Evolutionary conservation across 306 rosid species (phyloP).

Genomic region (Prinsepia uniflora): DNA sequence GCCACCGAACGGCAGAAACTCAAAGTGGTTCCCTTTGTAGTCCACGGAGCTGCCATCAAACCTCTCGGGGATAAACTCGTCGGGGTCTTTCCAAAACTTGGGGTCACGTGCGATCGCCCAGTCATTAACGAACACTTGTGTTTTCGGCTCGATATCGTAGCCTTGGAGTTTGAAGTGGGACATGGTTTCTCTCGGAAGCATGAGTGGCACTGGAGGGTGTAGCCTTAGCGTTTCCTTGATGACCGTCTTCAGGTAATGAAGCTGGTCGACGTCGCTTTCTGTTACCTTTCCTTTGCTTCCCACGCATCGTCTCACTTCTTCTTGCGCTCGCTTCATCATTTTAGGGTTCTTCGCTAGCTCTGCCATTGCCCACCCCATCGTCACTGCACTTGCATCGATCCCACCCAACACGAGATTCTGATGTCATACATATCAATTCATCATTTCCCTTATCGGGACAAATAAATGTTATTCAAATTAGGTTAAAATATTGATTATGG

Average conservation of each 20-base stretch:
- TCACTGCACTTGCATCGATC: neutral
- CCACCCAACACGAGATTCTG: slow-evolving; percentile 14
- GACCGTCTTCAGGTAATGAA: slow-evolving; percentile 35
- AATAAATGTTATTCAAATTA: too few relatives aligned
- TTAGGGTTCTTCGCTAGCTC: neutral
- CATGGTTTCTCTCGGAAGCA: slow-evolving; percentile 42
- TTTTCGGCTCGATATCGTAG: neutral
- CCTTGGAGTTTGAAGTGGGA: slow-evolving; percentile 25
- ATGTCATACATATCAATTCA: neutral
- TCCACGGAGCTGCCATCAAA: slow-evolving; percentile 29
- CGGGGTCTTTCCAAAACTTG: slow-evolving; percentile 29
- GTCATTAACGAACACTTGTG: slow-evolving; percentile 32
- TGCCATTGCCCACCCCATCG: slow-evolving; percentile 22
- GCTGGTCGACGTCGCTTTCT: slow-evolving; percentile 17
- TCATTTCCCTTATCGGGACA: too few relatives aligned
- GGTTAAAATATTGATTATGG: too few relatives aligned
- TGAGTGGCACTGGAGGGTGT: slow-evolving; percentile 46
- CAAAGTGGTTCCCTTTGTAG: slow-evolving; percentile 47
- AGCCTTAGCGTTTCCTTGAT: slow-evolving; percentile 44
- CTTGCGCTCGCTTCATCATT: slow-evolving; percentile 36
- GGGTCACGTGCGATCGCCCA: slow-evolving; percentile 44
- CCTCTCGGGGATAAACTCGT: slow-evolving; percentile 46
- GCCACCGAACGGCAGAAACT: neutral
- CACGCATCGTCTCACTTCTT: slow-evolving; percentile 29
- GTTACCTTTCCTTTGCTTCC: slow-evolving; percentile 23